Base-by-base conservation (phyloP, 2,329 filamentous ascomycete genomes). In the Cladophialophora immunda region DNA sequence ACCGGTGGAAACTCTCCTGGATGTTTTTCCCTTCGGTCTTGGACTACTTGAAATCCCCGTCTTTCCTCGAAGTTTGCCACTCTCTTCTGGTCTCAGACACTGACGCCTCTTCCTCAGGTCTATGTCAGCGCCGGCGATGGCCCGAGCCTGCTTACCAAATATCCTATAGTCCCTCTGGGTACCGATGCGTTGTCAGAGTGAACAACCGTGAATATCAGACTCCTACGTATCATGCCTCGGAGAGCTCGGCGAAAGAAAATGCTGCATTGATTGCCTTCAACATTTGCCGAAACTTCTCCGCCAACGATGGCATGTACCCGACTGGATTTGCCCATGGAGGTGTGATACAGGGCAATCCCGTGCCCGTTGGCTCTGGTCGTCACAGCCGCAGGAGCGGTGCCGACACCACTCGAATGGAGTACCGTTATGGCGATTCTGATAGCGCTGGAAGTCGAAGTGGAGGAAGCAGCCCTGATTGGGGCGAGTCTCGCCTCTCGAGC, bases 191-290 rank as follows among this genome's bases (percentile, higher is more conserved):
- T 66, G 94, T 97, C 65, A 87, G 95, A 70, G 94, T 98, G 78
- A 97, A 98, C 83, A 96, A 96, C 74, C 91, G 94, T 76, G 93
- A 97, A 83, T 98, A 97, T 82, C 92, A 94, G 78, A 97, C 94
- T 52, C 93, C 97, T 78, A 86, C 91, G 41, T 87, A 90, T 70
- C 97, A 95, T 81, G 89, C 92, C 77, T 92, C 90, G 69, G 92
- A 94, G 77, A 84, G 87, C 57, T 85, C 97, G 71, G 94, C 94
- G 55, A 92, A 93, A 76, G 94, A 98, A 41, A 95, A 94, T 75
- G 94, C 94, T 29, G 94, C 94, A 68, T 96, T 96, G 87, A 91
- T 93, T 69, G 94, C 94, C 65, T 98, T 97, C 81, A 94, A 97
- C 88, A 95, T 97, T 73, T 97, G 94, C 84, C 91, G 93, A 71